Percentiles rank a stretch among this genome's conserved stretches.
Evolutionary conservation across 768 basidiomycete genomes (phyloP).

Genomic region (Pluteus cervinus): DNA sequence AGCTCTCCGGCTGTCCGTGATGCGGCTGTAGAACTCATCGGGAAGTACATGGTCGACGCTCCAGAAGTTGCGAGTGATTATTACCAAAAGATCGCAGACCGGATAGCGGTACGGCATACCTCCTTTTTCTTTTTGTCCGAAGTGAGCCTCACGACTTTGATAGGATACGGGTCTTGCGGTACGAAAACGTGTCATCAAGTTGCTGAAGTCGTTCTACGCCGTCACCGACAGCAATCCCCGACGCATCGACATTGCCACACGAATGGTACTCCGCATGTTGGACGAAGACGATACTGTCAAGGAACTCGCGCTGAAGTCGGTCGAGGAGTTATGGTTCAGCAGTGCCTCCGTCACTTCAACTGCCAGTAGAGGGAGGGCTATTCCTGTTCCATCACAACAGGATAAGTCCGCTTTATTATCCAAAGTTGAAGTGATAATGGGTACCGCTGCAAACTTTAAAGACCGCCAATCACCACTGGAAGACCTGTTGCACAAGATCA

Average conservation of each 20-base stretch:
- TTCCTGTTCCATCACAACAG: conserved; percentile 22
- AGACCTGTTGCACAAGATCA: conserved; percentile 78
- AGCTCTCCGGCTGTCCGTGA: conserved; percentile 93
- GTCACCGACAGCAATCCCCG: conserved; percentile 54
- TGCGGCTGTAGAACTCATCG: conserved; percentile 93
- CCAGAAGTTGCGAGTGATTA: conserved; percentile 88
- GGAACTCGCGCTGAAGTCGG: conserved; percentile 83
- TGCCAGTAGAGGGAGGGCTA: conserved; percentile 18
- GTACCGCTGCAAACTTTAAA: conserved; percentile 73
- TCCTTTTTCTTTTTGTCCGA: no score
- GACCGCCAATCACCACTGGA: conserved; percentile 83
- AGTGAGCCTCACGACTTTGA: conserved; percentile 1
- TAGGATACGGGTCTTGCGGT: conserved; percentile 94
- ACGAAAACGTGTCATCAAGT: conserved; percentile 92
- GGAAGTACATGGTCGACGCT: conserved; percentile 92
- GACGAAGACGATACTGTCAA: conserved; percentile 96
- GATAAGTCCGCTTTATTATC: conserved; percentile 52
- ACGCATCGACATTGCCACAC: conserved; percentile 74
- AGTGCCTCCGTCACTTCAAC: conserved; percentile 24
- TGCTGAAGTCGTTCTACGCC: conserved; percentile 77
- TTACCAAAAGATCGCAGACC: conserved; percentile 81
- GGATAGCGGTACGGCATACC: conserved; percentile 75
- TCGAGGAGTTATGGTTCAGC: conserved; percentile 91
- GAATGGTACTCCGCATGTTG: conserved; percentile 75
- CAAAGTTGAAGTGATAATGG: conserved; percentile 82